Conservation (phyloP, 1,284 basidiomycete species). For the Pseudozyma flocculosa region DNA sequence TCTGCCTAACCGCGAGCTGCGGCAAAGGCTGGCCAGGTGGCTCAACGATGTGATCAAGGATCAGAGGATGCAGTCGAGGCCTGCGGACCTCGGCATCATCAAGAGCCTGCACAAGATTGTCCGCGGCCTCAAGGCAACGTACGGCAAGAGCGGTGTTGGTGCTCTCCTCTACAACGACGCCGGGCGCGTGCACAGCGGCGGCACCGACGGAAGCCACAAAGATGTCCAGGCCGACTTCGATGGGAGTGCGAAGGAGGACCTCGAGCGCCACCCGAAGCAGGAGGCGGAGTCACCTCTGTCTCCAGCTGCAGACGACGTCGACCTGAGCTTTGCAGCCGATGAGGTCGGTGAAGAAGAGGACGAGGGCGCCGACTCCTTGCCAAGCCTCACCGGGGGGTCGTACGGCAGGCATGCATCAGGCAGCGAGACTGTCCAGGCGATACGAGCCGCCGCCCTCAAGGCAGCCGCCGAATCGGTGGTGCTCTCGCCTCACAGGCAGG, state of each 20-base stretch:
- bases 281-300: conserved; percentile 10
- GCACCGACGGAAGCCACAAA: conserved; percentile 6
- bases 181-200: conserved; percentile 7
- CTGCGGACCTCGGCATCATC: conserved; percentile 37
- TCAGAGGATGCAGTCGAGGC: conserved; percentile 12
- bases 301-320: conserved; percentile 19
- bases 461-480: conserved; percentile 29
- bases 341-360: neutral
- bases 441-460: conserved; percentile 14
- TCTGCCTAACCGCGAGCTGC: conserved; percentile 36
- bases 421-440: neutral
- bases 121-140: conserved; percentile 39
- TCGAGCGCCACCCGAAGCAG: too few species aligned
- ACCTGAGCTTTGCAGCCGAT: conserved; percentile 25
- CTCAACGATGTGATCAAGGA: conserved; percentile 39
- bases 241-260: too few species aligned
- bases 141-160: conserved; percentile 35
- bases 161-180: conserved; percentile 34
- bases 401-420: too few species aligned
- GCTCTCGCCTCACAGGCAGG: conserved; percentile 6
- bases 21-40: conserved; percentile 40
- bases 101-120: conserved; percentile 45
- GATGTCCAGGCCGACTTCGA: conserved; percentile 1
- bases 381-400: too few species aligned
- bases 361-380: too few species aligned